Conservation (phyloP, 2,329 filamentous ascomycete species). For the Penicillium concentricum region DNA sequence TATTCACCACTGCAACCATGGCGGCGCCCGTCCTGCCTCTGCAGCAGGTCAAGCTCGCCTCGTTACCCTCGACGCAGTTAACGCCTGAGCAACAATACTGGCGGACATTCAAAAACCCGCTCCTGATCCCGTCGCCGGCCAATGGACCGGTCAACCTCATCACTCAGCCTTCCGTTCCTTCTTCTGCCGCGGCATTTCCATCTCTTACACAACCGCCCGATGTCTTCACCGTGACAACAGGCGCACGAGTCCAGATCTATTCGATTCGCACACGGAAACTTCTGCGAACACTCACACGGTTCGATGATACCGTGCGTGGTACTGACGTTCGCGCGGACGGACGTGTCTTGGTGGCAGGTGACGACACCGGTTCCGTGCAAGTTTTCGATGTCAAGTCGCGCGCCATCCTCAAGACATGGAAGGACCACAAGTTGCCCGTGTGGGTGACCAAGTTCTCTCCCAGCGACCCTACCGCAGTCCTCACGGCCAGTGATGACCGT, state of each 20-base stretch:
- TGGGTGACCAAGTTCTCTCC: conserved; percentile 93
- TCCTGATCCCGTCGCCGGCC: conserved; percentile 85
- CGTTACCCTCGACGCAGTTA: conserved; percentile 70
- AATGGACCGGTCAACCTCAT: conserved; percentile 90
- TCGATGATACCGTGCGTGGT: conserved; percentile 85
- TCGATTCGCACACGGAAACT: conserved; percentile 88
- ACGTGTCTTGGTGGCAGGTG: conserved; percentile 83
- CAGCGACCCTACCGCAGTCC: conserved; percentile 76
- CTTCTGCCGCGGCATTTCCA: conserved; percentile 42
- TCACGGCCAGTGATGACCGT: conserved; percentile 88
- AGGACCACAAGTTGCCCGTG: conserved; percentile 88
- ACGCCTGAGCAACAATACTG: conserved; percentile 96
- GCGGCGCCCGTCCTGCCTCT: conserved; percentile 81
- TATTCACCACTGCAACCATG: conserved; percentile 53
- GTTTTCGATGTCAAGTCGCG: conserved; percentile 90
- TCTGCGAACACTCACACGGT: conserved; percentile 89
- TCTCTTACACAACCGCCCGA: conserved; percentile 50
- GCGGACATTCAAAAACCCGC: conserved; percentile 89
- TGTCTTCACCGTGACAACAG: conserved; percentile 89
- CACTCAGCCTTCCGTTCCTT: conserved; percentile 62
- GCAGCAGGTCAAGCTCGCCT: conserved; percentile 76
- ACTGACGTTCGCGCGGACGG: conserved; percentile 88
- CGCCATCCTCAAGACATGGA: conserved; percentile 93
- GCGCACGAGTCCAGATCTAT: conserved; percentile 89
- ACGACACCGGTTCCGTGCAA: conserved; percentile 88